phyloP scores from a whole-genome alignment of 768 basidiomycete genomes.

The Tricholoma saponaceum region DNA sequence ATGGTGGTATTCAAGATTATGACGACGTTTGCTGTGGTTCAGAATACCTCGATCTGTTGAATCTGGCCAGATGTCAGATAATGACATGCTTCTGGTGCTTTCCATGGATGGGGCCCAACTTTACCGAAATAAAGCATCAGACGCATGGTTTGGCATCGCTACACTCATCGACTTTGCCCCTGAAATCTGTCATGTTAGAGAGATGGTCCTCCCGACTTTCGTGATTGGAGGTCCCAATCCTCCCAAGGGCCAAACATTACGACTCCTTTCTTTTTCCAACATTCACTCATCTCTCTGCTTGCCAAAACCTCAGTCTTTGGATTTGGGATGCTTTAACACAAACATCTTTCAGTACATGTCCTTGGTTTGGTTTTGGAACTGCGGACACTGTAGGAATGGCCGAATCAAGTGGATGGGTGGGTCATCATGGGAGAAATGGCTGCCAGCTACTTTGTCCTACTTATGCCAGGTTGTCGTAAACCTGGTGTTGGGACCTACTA shows the following conservation, averaged over 20 bases:
- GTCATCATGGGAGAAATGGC: background rate
- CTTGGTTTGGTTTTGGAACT: background rate
- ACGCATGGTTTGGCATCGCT: background rate
- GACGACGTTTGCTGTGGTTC: too few relatives aligned
- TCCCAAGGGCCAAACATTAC: background rate
- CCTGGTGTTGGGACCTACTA: background rate
- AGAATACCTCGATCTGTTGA: too few relatives aligned
- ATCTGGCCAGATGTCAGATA: too few relatives aligned
- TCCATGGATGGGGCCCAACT: conserved; percentile 19
- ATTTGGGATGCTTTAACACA: background rate
- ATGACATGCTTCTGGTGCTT: conserved; percentile 18
- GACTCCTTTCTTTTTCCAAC: background rate
- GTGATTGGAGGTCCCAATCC: background rate
- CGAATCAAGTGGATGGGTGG: conserved; percentile 7
- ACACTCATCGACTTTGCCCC: background rate
- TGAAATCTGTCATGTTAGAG: background rate
- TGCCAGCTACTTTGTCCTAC: background rate
- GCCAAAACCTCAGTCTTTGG: background rate
- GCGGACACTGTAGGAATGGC: background rate
- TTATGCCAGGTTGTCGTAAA: background rate
- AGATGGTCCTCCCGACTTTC: too few relatives aligned
- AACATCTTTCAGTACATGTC: conserved; percentile 3
- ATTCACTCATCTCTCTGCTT: conserved; percentile 24
- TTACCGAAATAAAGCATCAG: too few relatives aligned
- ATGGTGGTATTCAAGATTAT: conserved; percentile 1